Evolutionary conservation across 768 basidiomycete species (phyloP).

Genomic region (Tricholoma sp.): DNA sequence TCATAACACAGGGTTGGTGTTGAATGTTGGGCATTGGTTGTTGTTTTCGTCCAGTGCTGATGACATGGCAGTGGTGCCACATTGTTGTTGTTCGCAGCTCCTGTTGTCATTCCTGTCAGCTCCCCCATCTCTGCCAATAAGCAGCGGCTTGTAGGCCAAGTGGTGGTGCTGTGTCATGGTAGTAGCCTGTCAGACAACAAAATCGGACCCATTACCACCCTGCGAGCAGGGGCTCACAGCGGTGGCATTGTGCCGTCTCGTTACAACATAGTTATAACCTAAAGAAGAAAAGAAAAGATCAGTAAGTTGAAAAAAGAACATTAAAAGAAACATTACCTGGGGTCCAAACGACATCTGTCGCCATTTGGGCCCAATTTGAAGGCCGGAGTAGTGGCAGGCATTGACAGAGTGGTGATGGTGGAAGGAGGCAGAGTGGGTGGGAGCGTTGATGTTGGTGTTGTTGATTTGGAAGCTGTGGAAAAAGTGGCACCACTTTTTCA

Average conservation of each 20-base stretch:
- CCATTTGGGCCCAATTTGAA: too few relatives aligned
- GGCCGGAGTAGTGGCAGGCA: not conserved
- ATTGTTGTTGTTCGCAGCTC: not conserved
- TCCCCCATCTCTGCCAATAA: not conserved
- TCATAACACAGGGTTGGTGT: too few relatives aligned
- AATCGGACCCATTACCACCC: not conserved
- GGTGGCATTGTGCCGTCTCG: not conserved
- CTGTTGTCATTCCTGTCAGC: too few relatives aligned
- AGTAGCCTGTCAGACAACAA: not conserved
- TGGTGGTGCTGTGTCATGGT: not conserved
- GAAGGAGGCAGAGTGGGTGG: not conserved
- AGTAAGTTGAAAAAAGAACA: not conserved
- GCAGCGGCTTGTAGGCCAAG: not conserved
- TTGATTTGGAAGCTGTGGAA: not conserved
- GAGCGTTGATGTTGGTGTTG: not conserved
- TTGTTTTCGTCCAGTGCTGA: too few relatives aligned
- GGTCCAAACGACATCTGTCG: too few relatives aligned
- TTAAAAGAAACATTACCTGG: not conserved
- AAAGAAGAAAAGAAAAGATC: not conserved
- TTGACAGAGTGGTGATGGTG: not conserved
- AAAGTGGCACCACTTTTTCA: not conserved
- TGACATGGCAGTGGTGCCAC: too few relatives aligned
- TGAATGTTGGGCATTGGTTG: too few relatives aligned
- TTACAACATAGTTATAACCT: not conserved
- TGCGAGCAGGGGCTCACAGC: not conserved